Base-by-base conservation (phyloP, 805 yeast species). In the Yamadazyma ubonensis region DNA sequence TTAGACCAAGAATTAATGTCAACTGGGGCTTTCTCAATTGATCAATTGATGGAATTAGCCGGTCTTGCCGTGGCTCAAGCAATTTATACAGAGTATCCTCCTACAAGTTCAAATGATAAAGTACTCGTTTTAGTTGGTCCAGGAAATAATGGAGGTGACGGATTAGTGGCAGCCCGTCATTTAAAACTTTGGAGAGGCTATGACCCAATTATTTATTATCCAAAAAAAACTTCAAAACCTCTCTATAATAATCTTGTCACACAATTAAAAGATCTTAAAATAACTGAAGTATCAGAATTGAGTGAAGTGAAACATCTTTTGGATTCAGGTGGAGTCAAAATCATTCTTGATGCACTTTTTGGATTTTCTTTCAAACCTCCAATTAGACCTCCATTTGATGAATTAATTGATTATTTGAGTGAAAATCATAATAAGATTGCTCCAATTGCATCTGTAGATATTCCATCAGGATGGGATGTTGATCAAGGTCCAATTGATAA, bases 381-480 rank as follows among this genome's bases (percentile, higher is more conserved):
- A 0, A 72, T 91, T 36, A 70, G 97, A 40, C 75, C 75, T 25
- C 96, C 96, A 1, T 91, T 85, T 57, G 78, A 75, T 30, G 70
- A 64, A 6, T 49, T 67, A 33, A 54, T 69, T 23, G 28, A 37
- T 6, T 58, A 37, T 35, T 48, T 68, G 42, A 29, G 52, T 8
- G 43, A 51, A 49, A 48, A 54, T 33, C 11, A 75, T 73, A 6
- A 65, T 75, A 39, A 52, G 51, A n/a, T 70, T 53, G 51, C 78
- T 2, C 91, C 90, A 1, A 76, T 89, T 2, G 75, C 86, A 0
- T 78, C 95, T 0, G 86, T 93, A 2, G 99, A 93, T 59, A 78
- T 91, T 33, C 99, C 99, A 0, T 85, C 96, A 2, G 96, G 97
- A 0, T 93, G 99, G 99, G 91, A 90, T 55, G 98, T 93, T 8